Evolutionary conservation across 768 basidiomycete species (phyloP).

Genomic region (Amanita rubescens): DNA sequence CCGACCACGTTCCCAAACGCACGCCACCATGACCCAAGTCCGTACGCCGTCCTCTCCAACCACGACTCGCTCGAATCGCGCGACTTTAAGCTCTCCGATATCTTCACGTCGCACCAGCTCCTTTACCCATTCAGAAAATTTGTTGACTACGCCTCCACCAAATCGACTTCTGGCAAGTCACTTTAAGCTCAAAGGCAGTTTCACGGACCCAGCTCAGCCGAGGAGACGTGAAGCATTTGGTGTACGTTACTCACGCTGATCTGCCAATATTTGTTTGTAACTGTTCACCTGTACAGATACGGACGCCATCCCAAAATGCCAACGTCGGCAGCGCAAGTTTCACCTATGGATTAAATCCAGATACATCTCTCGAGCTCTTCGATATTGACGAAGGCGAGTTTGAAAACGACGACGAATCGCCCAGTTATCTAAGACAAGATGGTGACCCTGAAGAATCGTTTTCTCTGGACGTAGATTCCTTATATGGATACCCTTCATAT

Average conservation of each 20-base stretch:
- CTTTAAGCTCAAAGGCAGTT: constrained; percentile 59
- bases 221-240: constrained; percentile 38
- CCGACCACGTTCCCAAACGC: constrained; percentile 56
- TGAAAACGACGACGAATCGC: constrained; percentile 32
- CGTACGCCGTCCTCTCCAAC: constrained; percentile 31
- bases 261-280: constrained; percentile 14
- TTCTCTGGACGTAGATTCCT: constrained; percentile 25
- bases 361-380: constrained; percentile 50
- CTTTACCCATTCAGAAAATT: constrained; percentile 26
- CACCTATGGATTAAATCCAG: constrained; percentile 30
- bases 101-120: constrained; percentile 23
- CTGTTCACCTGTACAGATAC: constrained; percentile 19
- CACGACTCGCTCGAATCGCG: constrained; percentile 20
- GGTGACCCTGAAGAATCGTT: constrained; percentile 29
- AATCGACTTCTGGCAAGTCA: constrained; percentile 47
- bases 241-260: constrained; percentile 23
- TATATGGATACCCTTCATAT: constrained; percentile 30
- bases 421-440: constrained; percentile 25
- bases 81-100: constrained; percentile 25
- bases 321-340: constrained; percentile 20
- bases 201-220: constrained; percentile 62
- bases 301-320: constrained; percentile 24
- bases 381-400: constrained; percentile 71
- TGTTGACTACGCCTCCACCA: constrained; percentile 61
- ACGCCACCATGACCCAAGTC: constrained; percentile 30